These are phyloP conservation scores for Candida corydali DNA, from an alignment of 805 yeast species.

Conservation along the genomic window DNA sequence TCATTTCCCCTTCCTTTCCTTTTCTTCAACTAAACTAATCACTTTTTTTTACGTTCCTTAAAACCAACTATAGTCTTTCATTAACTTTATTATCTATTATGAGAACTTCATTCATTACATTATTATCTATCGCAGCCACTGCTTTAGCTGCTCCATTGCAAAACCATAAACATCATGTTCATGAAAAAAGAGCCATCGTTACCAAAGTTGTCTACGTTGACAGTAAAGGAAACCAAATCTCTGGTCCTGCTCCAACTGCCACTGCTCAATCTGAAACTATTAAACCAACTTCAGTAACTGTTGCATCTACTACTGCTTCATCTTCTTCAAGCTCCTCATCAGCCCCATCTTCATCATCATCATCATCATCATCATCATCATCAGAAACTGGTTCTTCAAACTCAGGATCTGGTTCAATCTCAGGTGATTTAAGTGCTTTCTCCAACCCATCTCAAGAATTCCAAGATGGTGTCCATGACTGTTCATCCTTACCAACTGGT, in stretches of 20 bases:
- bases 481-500: constrained; percentile 72
- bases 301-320: constrained; percentile 11
- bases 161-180: constrained; percentile 32
- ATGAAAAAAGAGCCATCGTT: constrained; percentile 36
- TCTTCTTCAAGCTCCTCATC: constrained; percentile 11
- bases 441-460: constrained; percentile 57
- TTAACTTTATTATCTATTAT: constrained; percentile 12
- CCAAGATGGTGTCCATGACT: constrained; percentile 65
- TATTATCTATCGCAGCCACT: constrained; percentile 23
- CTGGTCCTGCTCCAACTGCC: constrained; percentile 15
- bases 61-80: constrained; percentile 13
- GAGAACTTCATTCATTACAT: constrained; percentile 24
- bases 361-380: constrained; percentile 13
- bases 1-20: constrained; percentile 1
- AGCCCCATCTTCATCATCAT: constrained; percentile 10
- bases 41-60: neutral
- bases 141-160: constrained; percentile 34
- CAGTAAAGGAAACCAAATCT: constrained; percentile 33
- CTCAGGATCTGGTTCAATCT: constrained; percentile 30
- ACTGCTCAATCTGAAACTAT: constrained; percentile 8
- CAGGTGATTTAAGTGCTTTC: constrained; percentile 60
- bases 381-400: constrained; percentile 22
- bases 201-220: constrained; percentile 35
- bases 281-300: constrained; percentile 10
- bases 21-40: neutral